Evolutionary conservation across 352 stramenopile species (phyloP), one percentile per base, ranked within the genome.

Genomic region (Pythium rishiriense): DNA sequence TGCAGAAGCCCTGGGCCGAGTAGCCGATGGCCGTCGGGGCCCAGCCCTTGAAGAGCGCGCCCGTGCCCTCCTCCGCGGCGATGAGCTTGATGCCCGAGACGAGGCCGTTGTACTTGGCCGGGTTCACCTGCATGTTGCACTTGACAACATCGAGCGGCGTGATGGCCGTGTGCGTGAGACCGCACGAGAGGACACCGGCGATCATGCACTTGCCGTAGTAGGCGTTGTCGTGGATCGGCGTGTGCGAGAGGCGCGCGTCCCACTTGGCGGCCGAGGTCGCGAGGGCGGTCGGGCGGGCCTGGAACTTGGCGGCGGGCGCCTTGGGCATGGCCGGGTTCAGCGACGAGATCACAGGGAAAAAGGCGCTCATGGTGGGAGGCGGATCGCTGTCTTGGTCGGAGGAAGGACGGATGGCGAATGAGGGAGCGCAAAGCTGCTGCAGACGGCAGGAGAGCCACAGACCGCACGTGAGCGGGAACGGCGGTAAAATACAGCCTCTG

Each of bases 201-300:
- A 97, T 83, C 87, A 98, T 97, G 85, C 93, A 98, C 86, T 97
- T 97, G 72, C 78, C 79, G 74, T 98, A 98, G 85, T 98, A 98
- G 58, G 77, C 78, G 61, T 78, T 91, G 72, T 97, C 85, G 72
- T 98, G 91, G 41, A 84, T 76, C 60, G 84, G 82, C 47, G 79
- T 69, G 77, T 95, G 86, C 72, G 79, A 88, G 47, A 89, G 79
- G 59, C 86, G 86, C 37, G 86, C 81, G 56, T 95, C 84, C 86
- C 86, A 95, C 74, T 88, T 86, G 56, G 80, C 71, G 22, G 83
- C 82, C 62, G 86, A 95, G 31, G 86, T 95, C 54, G 86, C 86
- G 37, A 95, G 69, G 43, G 78, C 66, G 49, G 72, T 74, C 43
- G 74, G 78, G 57, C 75, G 74, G 12, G 77, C 55, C 66, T 81